These are phyloP conservation scores for Penicillium maclennaniae DNA, from an alignment of 495 filamentous ascomycete species.

Conservation along the genomic window DNA sequence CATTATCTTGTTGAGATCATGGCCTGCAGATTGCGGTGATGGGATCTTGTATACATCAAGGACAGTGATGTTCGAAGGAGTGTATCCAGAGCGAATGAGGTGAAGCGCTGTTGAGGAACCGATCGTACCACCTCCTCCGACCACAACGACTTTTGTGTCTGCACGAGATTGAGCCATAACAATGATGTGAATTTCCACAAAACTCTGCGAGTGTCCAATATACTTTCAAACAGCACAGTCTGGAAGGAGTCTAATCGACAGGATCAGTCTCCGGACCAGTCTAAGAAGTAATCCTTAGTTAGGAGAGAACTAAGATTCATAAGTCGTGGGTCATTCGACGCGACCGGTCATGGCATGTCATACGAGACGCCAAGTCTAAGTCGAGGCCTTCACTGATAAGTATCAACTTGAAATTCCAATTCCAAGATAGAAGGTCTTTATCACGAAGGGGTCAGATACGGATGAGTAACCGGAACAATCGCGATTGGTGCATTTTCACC, in stretches of 20 bases:
- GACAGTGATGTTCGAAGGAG: slow-evolving; percentile 36
- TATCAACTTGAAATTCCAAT: neutral
- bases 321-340: neutral
- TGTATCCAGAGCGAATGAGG: slow-evolving; percentile 42
- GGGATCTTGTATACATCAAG: slow-evolving; percentile 43
- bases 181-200: neutral
- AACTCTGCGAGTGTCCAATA: neutral
- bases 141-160: slow-evolving; percentile 14
- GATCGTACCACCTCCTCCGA: slow-evolving; percentile 38
- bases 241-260: neutral
- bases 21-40: slow-evolving; percentile 41
- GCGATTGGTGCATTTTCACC: neutral
- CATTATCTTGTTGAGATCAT: slow-evolving; percentile 49
- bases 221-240: neutral
- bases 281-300: neutral
- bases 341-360: neutral
- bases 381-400: neutral
- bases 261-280: neutral
- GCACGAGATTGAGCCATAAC: slow-evolving; percentile 7
- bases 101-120: slow-evolving; percentile 45
- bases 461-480: neutral
- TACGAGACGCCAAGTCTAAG: neutral
- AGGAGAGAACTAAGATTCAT: neutral
- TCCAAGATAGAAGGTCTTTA: neutral
- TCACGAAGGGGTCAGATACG: neutral